phyloP scores from a whole-genome alignment of 2,329 filamentous ascomycete species.

The Cryphonectria parasitica region DNA sequence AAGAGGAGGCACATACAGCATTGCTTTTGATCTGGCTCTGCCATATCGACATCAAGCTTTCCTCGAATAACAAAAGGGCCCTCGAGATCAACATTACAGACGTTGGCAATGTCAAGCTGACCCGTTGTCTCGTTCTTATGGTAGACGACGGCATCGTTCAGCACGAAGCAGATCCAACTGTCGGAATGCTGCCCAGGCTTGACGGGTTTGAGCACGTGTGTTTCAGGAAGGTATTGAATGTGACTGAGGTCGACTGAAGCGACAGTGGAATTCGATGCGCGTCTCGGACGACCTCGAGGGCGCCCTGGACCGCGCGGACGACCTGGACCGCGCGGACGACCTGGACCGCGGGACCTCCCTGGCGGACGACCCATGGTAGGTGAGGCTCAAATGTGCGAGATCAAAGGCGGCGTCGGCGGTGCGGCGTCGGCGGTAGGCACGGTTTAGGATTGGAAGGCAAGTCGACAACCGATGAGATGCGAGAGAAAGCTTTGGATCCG shows the following conservation, averaged over 20 bases:
- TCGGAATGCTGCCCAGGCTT: constrained; percentile 43
- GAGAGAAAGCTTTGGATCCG: background rate
- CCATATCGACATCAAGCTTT: constrained; percentile 53
- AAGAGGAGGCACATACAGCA: constrained; percentile 39
- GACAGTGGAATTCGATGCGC: constrained; percentile 50
- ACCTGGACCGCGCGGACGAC: constrained; percentile 18
- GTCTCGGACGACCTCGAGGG: constrained; percentile 40
- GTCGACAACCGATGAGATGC: background rate
- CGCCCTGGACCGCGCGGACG: constrained; percentile 30
- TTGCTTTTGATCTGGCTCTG: constrained; percentile 44
- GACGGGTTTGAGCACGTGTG: constrained; percentile 42
- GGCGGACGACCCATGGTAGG: constrained; percentile 18
- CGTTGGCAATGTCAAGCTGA: constrained; percentile 55
- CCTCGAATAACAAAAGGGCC: constrained; percentile 67
- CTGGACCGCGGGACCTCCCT: constrained; percentile 13
- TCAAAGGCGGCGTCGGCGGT: too few relatives aligned
- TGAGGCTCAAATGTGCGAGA: background rate
- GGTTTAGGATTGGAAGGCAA: background rate
- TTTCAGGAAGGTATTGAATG: constrained; percentile 40
- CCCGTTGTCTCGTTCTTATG: constrained; percentile 52
- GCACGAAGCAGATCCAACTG: constrained; percentile 64
- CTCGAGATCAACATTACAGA: constrained; percentile 62
- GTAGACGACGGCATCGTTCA: constrained; percentile 65
- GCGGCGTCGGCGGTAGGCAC: too few relatives aligned
- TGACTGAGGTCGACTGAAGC: constrained; percentile 45